Base-by-base conservation (phyloP, 805 yeast species). In the Grigorovia transvaalensis region DNA sequence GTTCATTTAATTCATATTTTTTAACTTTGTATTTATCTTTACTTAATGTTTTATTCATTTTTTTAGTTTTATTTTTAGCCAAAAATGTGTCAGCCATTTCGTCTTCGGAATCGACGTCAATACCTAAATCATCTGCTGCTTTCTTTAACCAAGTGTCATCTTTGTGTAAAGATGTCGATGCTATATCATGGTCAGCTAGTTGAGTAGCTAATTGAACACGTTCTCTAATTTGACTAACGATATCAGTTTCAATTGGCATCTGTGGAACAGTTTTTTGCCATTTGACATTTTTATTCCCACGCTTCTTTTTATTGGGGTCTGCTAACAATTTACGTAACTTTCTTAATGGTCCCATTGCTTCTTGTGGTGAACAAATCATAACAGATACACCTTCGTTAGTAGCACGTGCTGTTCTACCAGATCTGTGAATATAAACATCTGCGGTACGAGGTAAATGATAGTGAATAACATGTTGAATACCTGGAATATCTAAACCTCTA, bases 381-480 rank as follows among this genome's bases (percentile, higher is more conserved):
- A 93, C 84, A 2, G 96, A 85, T n/a, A 93, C 96, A 74, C 99
- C 99, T 64, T 87, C 91, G 40, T 68, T 67, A 0, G 91, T 93
- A 1, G 95, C 97, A 74, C 99, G 84, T 0, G 96, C 98, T n/a
- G 99, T 93, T 77, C 99, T 82, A 55, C 99, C 99, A 1, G 96
- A 87, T 67, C 99, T 78, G 69, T 93, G 99, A 59, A 93, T 83
- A 64, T 93, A 93, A 49, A 88, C 82, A 63, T 93, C 99, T 0
- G 97, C 97, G 15, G 95, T 76, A 56, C 98, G 76, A 11, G 99
- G 98, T 55, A 93, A 75, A 69, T 93, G 97, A 64, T 91, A 93
- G 68, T 93, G 99, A 19, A 91, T 86, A 48, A 93, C 98, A 67
- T 93, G 98, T 59, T 89, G 84, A 49, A 93, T 90, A 47, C 78